Evolutionary conservation across 441 rosid genomes (phyloP).

Genomic region (Heliophila coronopifolia): DNA sequence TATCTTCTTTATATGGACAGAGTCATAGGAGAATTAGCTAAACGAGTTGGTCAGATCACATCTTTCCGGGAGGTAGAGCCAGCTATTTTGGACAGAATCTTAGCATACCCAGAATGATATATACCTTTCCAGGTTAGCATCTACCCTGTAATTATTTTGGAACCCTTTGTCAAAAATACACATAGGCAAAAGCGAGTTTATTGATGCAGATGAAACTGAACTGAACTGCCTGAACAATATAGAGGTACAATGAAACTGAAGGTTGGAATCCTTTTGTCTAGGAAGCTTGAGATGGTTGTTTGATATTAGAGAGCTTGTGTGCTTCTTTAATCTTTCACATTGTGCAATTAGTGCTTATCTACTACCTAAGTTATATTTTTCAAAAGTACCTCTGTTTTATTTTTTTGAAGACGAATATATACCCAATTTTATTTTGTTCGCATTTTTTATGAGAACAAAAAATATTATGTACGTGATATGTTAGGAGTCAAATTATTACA

Average conservation of each 20-base stretch:
- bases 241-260: constrained; percentile 91
- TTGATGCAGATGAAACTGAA: constrained; percentile 87
- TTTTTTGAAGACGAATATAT: too few species aligned
- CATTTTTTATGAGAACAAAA: too few species aligned
- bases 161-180: constrained; percentile 49
- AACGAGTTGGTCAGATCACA: constrained; percentile 42
- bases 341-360: too few species aligned
- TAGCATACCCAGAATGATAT: constrained; percentile 18
- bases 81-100: constrained; percentile 36
- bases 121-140: constrained; percentile 24
- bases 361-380: too few species aligned
- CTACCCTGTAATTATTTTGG: neutral
- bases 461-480: too few species aligned
- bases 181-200: constrained; percentile 60
- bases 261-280: constrained; percentile 65
- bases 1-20: constrained; percentile 75
- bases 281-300: constrained; percentile 96
- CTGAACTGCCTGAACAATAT: constrained; percentile 67
- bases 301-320: constrained; percentile 27
- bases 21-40: constrained; percentile 57
- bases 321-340: too few species aligned
- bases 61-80: constrained; percentile 43
- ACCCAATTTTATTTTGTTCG: too few species aligned
- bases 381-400: too few species aligned
- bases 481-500: too few species aligned